Evolutionary conservation across 2,329 filamentous ascomycete species (phyloP), one percentile per base, ranked within the genome.

Genomic region (Parafenestella ontariensis): DNA sequence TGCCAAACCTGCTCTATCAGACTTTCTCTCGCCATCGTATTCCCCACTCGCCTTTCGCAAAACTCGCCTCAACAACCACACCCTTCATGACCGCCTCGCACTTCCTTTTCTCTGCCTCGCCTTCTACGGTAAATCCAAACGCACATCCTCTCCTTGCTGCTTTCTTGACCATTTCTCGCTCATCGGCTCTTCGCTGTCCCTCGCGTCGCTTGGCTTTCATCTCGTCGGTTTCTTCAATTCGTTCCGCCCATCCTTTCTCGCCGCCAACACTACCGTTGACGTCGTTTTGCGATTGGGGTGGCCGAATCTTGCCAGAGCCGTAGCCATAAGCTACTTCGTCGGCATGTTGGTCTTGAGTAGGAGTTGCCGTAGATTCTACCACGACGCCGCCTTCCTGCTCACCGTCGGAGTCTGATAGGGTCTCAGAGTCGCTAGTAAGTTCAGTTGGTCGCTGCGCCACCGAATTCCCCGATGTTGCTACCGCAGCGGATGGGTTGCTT

Each of bases 81-180:
- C 82, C 83, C 36, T 79, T 77, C 83, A 87, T 86, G 2, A 87
- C 74, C 7, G 84, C 85, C 68, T 87, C 85, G 52, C 84, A 86
- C 59, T 82, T 80, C 51, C 78, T 77, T 56, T 70, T 71, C 44
- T 66, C 57, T 17, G 61, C 49, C 45, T 60, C 58, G 2, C 55
- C 64, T 9, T 69, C 57, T 2, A 74, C 68, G 1, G 64, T 49
- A 28, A 85, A 79, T 1, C 84, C 83, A 73, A 86, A 86, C 0
- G 83, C 83, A 52, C 83, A 83, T 1, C 81, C 82, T 20, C 86
- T 79, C 62, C 87, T 82, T 1, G 88, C 88, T 0, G 86, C 86
- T n/a, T 82, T 82, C 24, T 83, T 79, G 42, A 89, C 81, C 75
- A 87, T 78, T 68, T 90, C 87, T 21, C 82, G 73, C 68, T 81